A percentile compares a stretch with the other conserved stretches of the same genome.
phyloP scores from a whole-genome alignment of 2,329 filamentous ascomycete genomes.

The Geosmithia flava region DNA sequence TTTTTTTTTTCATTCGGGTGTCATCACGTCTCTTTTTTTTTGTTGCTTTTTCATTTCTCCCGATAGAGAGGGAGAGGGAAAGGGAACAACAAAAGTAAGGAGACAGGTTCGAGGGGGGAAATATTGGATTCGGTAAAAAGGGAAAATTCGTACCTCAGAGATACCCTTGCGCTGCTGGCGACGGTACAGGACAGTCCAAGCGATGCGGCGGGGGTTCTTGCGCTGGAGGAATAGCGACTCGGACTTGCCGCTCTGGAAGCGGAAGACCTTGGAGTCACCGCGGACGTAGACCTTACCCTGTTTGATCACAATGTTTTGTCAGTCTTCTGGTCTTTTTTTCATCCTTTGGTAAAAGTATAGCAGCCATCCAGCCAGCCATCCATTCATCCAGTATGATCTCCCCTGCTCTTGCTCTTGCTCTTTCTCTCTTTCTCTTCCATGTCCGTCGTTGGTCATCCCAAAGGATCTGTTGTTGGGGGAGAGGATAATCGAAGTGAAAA shows the following conservation, averaged over 20 bases:
- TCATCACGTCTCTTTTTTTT: neutral
- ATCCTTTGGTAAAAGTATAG: neutral
- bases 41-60: neutral
- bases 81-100: neutral
- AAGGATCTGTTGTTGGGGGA: too few relatives aligned
- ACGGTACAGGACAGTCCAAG: conserved; percentile 97
- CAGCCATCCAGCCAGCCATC: neutral
- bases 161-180: conserved; percentile 99
- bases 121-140: neutral
- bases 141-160: conserved; percentile 75
- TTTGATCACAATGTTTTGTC: conserved; percentile 14
- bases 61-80: neutral
- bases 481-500: too few relatives aligned
- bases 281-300: conserved; percentile 99
- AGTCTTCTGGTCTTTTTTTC: conserved; percentile 7
- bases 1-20: neutral
- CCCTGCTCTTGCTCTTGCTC: too few relatives aligned
- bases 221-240: conserved; percentile 99
- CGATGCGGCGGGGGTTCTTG: conserved; percentile 99
- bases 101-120: too few relatives aligned
- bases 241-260: conserved; percentile 99
- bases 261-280: conserved; percentile 99
- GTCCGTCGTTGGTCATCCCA: too few relatives aligned
- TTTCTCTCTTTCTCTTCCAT: too few relatives aligned
- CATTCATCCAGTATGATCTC: too few relatives aligned